These are phyloP conservation scores for Paxillus involutus DNA, from an alignment of 768 basidiomycete species.

Conservation along the genomic window DNA sequence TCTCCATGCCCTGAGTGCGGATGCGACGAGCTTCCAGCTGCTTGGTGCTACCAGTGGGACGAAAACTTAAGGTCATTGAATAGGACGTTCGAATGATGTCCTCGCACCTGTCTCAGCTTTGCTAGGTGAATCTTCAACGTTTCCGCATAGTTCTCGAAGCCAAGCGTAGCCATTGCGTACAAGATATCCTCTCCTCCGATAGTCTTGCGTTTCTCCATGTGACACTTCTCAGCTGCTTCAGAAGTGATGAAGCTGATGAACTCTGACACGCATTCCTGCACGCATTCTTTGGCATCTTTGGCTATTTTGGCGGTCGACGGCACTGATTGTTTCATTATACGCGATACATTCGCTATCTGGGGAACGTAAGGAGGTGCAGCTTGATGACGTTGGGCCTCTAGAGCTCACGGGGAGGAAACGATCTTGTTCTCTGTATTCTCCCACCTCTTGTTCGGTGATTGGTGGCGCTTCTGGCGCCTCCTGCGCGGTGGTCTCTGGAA, in stretches of 20 bases:
- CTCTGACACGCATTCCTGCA: conserved; percentile 97
- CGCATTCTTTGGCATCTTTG: conserved; percentile 98
- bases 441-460: conserved; percentile 90
- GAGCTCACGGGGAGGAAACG: conserved; percentile 84
- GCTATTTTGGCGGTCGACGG: conserved; percentile 93
- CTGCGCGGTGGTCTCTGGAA: conserved; percentile 29
- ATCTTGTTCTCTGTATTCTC: conserved; percentile 94
- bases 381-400: no score
- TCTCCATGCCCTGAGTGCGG: conserved; percentile 23
- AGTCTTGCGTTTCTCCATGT: conserved; percentile 95
- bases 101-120: conserved; percentile 76
- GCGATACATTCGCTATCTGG: conserved; percentile 96
- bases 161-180: conserved; percentile 89
- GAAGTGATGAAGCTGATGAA: conserved; percentile 98
- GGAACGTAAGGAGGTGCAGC: background rate
- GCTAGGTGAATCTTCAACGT: conserved; percentile 90
- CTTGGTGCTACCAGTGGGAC: conserved; percentile 21
- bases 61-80: background rate
- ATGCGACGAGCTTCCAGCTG: conserved; percentile 24
- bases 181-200: conserved; percentile 97
- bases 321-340: conserved; percentile 94
- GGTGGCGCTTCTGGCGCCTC: conserved; percentile 60
- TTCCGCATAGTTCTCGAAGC: conserved; percentile 94
- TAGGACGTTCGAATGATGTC: background rate
- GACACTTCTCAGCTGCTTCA: conserved; percentile 94